Conservation (phyloP, 1,284 basidiomycete genomes). For the Trichosporon ovoides region DNA sequence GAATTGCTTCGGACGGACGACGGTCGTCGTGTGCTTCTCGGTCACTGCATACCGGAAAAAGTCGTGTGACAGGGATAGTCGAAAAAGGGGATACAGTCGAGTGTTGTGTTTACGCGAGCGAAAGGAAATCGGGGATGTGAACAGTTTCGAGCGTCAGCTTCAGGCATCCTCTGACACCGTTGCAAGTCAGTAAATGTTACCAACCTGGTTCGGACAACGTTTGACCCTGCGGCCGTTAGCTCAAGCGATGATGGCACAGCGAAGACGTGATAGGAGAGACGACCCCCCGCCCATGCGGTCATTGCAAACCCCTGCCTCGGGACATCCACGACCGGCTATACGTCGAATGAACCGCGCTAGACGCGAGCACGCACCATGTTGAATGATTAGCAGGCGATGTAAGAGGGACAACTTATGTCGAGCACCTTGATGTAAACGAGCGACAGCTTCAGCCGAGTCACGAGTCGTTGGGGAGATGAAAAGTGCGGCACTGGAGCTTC, state of each 20-base stretch:
- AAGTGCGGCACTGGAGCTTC: not conserved
- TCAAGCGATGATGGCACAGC: not conserved
- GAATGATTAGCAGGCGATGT: not conserved
- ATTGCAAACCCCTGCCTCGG: too few species aligned
- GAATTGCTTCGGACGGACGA: conserved; percentile 67
- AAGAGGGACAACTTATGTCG: not conserved
- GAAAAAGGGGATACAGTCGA: not conserved
- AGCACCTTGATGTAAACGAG: not conserved
- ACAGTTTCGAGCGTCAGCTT: conserved; percentile 11
- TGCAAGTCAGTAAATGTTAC: conserved; percentile 9
- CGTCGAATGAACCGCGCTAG: not conserved
- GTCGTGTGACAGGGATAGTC: conserved; percentile 11
- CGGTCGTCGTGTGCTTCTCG: conserved; percentile 75
- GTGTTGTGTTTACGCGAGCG: too few species aligned
- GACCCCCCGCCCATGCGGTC: not conserved
- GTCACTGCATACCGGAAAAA: conserved; percentile 51
- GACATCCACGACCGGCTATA: too few species aligned
- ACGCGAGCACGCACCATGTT: not conserved
- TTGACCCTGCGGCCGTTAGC: conserved; percentile 39
- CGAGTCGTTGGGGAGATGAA: not conserved
- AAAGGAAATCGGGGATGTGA: conserved; percentile 1
- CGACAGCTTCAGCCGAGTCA: not conserved
- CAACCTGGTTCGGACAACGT: conserved; percentile 49
- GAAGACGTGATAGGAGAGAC: not conserved
- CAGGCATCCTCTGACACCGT: not conserved